phyloP scores from a whole-genome alignment of 2,329 filamentous ascomycete species.

The Basipetospora chlamydospora region DNA sequence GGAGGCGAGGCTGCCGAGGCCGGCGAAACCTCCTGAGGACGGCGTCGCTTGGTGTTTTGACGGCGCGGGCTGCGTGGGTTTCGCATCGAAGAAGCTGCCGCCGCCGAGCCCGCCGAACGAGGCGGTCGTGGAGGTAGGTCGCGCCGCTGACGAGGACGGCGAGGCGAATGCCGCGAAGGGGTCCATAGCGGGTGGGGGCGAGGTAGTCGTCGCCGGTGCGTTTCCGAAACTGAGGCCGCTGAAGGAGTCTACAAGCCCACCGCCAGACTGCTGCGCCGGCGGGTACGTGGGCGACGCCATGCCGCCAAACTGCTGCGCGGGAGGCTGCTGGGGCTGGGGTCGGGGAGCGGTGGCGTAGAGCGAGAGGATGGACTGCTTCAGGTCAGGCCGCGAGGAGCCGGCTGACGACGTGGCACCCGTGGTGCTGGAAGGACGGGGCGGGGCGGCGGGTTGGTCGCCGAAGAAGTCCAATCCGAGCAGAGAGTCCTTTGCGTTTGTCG shows the following conservation, averaged over 20 bases:
- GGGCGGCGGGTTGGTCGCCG: constrained; percentile 56
- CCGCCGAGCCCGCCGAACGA: constrained; percentile 46
- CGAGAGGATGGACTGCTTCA: constrained; percentile 95
- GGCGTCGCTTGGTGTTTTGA: constrained; percentile 38
- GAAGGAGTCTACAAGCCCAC: constrained; percentile 68
- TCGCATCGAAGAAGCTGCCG: constrained; percentile 70
- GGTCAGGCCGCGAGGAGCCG: constrained; percentile 68
- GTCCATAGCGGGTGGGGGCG: constrained; percentile 28
- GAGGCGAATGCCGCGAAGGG: constrained; percentile 49
- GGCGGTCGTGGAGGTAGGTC: constrained; percentile 18
- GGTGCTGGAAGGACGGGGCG: constrained; percentile 63
- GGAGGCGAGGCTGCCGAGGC: constrained; percentile 47
- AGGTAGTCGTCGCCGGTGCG: constrained; percentile 17
- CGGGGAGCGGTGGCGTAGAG: constrained; percentile 78
- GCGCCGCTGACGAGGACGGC: constrained; percentile 14
- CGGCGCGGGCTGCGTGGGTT: constrained; percentile 41
- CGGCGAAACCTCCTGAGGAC: constrained; percentile 42
- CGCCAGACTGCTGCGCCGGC: constrained; percentile 31
- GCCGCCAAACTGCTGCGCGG: constrained; percentile 47
- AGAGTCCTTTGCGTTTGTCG: constrained; percentile 71
- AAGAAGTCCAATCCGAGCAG: constrained; percentile 87
- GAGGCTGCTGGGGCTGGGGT: constrained; percentile 46
- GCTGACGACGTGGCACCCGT: constrained; percentile 45
- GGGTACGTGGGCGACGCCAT: constrained; percentile 41
- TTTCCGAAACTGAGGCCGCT: constrained; percentile 27